Evolutionary conservation across 441 rosid species (phyloP), one percentile per base, ranked within the genome.

Genomic region (Gossypium lobatum): DNA sequence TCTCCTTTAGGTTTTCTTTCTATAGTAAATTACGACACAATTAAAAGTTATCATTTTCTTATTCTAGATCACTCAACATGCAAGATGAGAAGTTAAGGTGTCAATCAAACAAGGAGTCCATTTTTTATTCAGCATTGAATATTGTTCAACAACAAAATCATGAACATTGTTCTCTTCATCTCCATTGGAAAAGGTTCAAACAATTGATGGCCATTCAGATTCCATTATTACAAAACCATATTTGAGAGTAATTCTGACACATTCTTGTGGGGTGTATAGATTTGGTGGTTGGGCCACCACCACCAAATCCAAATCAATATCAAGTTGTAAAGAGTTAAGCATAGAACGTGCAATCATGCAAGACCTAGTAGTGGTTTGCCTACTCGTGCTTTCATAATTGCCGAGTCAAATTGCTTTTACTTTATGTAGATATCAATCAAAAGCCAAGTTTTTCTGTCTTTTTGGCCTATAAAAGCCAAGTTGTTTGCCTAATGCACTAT

Each of bases 21-120:
- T 13, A 14, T 45, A 46, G 18, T 14, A 67, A 67, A 60, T 78
- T 75, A 73, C 78, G 63, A 67, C 23, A 55, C 14, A 48, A 68
- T 80, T 9, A 76, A 73, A 45, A 16, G 16, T 42, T 20, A 39
- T n/a, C 10, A 17, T 39, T 42, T 64, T 39, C 3, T 10, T 8
- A 64, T 39, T 8, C 31, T 28, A 3, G 31, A 28, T 28, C 31
- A 28, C 31, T 28, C 31, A 28, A 28, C 31, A 28, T 28, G 5
- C 31, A 0, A 28, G 31, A 28, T 28, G 31, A 28, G 31, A 28
- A 28, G 31, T 28, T 28, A 28, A 28, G 5, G 31, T 28, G 31
- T 28, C 31, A 28, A 28, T 28, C 31, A 3, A 28, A 28, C 5
- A 3, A 28, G 31, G 31, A 28, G 31, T 28, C 31, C 31, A 28